Evolutionary conservation across 345 rosid species (phyloP).

Genomic region (Odontarrhena argentea): DNA sequence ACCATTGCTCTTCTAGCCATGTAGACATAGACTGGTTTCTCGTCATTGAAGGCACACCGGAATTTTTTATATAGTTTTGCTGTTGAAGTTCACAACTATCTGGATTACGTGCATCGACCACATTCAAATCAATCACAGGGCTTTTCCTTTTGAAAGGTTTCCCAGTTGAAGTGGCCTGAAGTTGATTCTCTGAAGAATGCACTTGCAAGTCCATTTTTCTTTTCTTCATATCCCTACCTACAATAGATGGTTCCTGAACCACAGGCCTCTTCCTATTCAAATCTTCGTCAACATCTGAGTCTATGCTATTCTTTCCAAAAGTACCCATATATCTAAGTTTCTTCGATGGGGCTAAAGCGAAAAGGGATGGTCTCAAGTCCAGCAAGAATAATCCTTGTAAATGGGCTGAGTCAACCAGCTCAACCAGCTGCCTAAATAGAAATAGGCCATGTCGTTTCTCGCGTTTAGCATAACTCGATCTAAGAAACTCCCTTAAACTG

Average conservation of each 20-base stretch:
- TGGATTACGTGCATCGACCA: constrained; percentile 40
- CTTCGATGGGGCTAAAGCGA: constrained; percentile 51
- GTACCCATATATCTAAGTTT: constrained; percentile 57
- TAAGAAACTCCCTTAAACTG: constrained; percentile 65
- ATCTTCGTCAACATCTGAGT: constrained; percentile 38
- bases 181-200: constrained; percentile 32
- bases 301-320: constrained; percentile 42
- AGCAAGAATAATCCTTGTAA: constrained; percentile 60
- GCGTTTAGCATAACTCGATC: constrained; percentile 44
- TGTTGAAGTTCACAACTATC: constrained; percentile 40
- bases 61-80: constrained; percentile 36
- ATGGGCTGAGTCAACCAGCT: constrained; percentile 67
- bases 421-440: constrained; percentile 66
- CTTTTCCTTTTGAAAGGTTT: constrained; percentile 34
- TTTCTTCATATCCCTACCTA: constrained; percentile 45
- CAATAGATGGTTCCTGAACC: constrained; percentile 38
- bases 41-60: constrained; percentile 30
- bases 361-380: constrained; percentile 59
- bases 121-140: constrained; percentile 33
- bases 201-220: constrained; percentile 41
- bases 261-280: constrained; percentile 47
- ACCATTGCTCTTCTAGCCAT: constrained; percentile 67
- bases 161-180: constrained; percentile 39
- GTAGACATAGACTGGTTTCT: constrained; percentile 40
- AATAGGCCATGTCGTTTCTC: constrained; percentile 50